These are phyloP conservation scores for Calonectria ilicicola DNA, from an alignment of 2,329 filamentous ascomycete species.

Conservation along the genomic window DNA sequence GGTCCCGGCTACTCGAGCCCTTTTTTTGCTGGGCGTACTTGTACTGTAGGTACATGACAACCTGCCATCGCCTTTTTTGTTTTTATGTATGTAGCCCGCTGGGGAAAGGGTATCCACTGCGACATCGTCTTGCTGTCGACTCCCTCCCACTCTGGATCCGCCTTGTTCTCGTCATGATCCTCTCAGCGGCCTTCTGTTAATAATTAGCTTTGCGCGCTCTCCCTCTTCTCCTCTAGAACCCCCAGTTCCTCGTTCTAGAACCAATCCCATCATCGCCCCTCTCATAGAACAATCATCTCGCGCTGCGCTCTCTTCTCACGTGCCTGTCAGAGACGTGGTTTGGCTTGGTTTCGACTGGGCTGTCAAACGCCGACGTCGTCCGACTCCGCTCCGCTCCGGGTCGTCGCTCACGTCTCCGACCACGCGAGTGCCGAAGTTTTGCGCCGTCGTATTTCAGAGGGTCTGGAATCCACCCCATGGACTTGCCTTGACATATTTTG, in stretches of 20 bases:
- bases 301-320: not conserved
- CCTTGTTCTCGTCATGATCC: conserved; percentile 24
- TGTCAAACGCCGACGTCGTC: conserved; percentile 5
- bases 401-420: conserved; percentile 33
- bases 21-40: not conserved
- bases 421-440: conserved; percentile 10
- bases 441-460: not conserved
- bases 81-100: not conserved
- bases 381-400: conserved; percentile 30
- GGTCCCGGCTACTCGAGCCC: too few species aligned
- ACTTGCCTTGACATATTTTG: not conserved
- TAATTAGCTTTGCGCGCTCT: conserved; percentile 25
- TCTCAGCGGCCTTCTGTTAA: conserved; percentile 25
- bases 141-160: conserved; percentile 24
- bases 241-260: not conserved
- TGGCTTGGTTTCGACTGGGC: not conserved
- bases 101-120: not conserved
- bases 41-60: not conserved
- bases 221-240: not conserved
- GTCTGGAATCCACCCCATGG: not conserved
- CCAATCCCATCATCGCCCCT: not conserved
- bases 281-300: not conserved
- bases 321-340: not conserved
- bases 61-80: not conserved
- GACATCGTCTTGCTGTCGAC: conserved; percentile 12